Evolutionary conservation across 208 protist genomes (phyloP).

Genomic region (Porcisia hertigi): DNA sequence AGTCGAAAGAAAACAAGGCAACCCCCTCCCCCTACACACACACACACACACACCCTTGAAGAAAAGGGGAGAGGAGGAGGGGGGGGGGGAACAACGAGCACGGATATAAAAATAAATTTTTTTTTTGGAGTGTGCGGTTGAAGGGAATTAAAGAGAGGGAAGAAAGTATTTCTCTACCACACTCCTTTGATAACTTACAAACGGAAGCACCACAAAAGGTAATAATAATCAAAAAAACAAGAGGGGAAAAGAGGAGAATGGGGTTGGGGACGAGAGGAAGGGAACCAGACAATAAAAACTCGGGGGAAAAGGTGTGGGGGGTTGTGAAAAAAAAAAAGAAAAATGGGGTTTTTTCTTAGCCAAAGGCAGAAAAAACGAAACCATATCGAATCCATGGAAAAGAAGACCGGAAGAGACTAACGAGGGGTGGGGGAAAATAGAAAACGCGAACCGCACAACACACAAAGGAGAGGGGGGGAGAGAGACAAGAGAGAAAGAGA

Average conservation of each 20-base stretch:
- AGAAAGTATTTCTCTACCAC: not conserved
- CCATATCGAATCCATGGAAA: not conserved
- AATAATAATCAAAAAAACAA: not conserved
- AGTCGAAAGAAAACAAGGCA: too few species aligned
- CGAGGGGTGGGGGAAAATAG: not conserved
- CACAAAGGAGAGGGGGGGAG: not conserved
- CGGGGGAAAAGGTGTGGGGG: too few species aligned
- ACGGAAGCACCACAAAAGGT: not conserved
- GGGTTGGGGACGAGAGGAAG: too few species aligned
- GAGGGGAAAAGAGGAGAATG: not conserved
- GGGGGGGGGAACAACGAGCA: not conserved
- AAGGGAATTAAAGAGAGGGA: too few species aligned
- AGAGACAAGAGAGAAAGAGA: not conserved
- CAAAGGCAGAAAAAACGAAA: too few species aligned
- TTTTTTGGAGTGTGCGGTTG: not conserved
- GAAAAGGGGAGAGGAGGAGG: slow-evolving; percentile 1
- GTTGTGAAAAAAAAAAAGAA: too few species aligned
- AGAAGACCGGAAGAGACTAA: not conserved
- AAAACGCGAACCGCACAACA: not conserved
- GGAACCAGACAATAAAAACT: too few species aligned
- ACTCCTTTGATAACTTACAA: not conserved
- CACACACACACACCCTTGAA: slow-evolving; percentile 1
- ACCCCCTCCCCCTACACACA: too few species aligned
- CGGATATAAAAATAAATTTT: not conserved
- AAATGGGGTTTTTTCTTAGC: too few species aligned